Percentiles rank a stretch among this genome's conserved stretches.
Conservation (phyloP, 1,284 basidiomycete species). For the Athelia psychrophila region DNA sequence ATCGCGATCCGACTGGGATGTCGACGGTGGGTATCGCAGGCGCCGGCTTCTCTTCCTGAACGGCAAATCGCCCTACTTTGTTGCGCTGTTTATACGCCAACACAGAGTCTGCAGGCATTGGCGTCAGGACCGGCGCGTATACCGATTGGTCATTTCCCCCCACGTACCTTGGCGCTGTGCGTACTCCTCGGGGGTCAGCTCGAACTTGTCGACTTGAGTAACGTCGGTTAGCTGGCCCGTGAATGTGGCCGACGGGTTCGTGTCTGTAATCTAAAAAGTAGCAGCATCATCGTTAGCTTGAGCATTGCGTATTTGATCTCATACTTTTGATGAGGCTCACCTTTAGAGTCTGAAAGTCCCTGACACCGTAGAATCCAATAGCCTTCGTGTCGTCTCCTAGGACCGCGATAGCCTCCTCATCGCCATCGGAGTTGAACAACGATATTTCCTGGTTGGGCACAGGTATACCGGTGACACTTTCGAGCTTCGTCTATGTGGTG, state of each 20-base stretch:
- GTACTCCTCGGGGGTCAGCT: conserved; percentile 83
- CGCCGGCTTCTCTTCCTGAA: conserved; percentile 25
- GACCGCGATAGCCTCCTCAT: conserved; percentile 45
- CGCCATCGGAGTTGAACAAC: conserved; percentile 60
- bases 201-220: conserved; percentile 90
- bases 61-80: conserved; percentile 89
- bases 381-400: conserved; percentile 67
- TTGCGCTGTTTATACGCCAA: conserved; percentile 87
- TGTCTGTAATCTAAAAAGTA: conserved; percentile 69
- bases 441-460: conserved; percentile 67
- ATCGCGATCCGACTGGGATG: conserved; percentile 71
- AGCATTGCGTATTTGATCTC: no score
- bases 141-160: no score
- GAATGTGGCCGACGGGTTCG: conserved; percentile 68
- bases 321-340: conserved; percentile 36
- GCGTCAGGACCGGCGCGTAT: background rate
- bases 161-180: conserved; percentile 69
- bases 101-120: conserved; percentile 68
- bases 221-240: conserved; percentile 85
- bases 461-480: conserved; percentile 89
- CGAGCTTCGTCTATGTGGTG: conserved; percentile 69
- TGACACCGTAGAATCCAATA: conserved; percentile 72
- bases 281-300: no score
- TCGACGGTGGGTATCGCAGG: conserved; percentile 31
- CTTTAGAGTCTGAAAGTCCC: conserved; percentile 72